phyloP scores from a whole-genome alignment of 2,329 filamentous ascomycete species.

The Colletotrichum eremochloae region DNA sequence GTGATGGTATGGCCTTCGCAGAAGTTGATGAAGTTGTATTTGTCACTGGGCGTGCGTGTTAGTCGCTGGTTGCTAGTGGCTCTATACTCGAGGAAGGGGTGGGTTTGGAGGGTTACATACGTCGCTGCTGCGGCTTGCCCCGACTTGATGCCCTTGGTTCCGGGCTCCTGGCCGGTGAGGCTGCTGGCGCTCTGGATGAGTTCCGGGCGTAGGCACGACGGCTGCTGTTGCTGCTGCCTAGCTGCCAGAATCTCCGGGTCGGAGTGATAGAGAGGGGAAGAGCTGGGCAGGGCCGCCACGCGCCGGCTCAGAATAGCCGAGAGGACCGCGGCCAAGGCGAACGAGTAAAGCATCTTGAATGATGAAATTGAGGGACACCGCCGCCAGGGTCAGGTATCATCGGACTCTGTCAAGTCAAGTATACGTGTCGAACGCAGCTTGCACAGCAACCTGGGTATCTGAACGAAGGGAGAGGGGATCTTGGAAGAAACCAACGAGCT shows the following conservation, averaged over 20 bases:
- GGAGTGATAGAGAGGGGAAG: not conserved
- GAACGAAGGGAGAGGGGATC: not conserved
- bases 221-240: constrained; percentile 13
- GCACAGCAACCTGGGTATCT: constrained; percentile 1
- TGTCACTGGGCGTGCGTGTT: constrained; percentile 51
- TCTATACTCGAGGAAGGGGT: not conserved
- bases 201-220: constrained; percentile 50
- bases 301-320: not conserved
- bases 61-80: not conserved
- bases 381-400: not conserved
- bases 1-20: constrained; percentile 67
- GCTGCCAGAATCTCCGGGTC: not conserved
- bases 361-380: not conserved
- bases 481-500: not conserved
- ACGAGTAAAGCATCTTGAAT: not conserved
- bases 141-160: constrained; percentile 45
- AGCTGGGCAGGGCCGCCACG: not conserved
- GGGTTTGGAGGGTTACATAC: constrained; percentile 48
- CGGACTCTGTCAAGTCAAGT: not conserved
- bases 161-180: constrained; percentile 54
- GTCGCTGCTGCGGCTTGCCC: constrained; percentile 59
- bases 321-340: not conserved
- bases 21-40: constrained; percentile 72
- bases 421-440: not conserved
- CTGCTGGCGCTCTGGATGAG: constrained; percentile 59